Evolutionary conservation across 192 early-diverging fungal genomes (phyloP).

Genomic region (Martensiomyces pterosporus): DNA sequence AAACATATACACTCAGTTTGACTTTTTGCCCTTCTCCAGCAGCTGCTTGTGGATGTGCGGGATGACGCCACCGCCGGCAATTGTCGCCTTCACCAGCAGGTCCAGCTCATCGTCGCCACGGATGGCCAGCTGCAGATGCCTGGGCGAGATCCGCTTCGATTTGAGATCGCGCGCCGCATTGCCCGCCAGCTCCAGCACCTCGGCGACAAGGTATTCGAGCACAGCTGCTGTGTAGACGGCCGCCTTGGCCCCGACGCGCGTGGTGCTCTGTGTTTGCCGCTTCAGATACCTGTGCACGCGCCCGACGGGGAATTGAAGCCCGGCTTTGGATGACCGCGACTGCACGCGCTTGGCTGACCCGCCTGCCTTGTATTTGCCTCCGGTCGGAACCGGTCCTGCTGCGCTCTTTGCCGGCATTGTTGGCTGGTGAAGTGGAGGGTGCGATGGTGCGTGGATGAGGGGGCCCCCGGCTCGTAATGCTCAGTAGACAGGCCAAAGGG

Average conservation of each 20-base stretch:
- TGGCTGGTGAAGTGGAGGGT: too few species aligned
- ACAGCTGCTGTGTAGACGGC: conserved; percentile 90
- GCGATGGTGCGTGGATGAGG: too few species aligned
- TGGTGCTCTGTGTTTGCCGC: conserved; percentile 70
- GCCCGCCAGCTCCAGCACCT: conserved; percentile 89
- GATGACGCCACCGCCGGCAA: conserved; percentile 83
- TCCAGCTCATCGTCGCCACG: conserved; percentile 91
- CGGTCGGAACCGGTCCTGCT: conserved; percentile 33
- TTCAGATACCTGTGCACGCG: conserved; percentile 93
- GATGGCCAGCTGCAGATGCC: conserved; percentile 88
- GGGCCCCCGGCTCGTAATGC: too few species aligned
- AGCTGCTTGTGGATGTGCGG: conserved; percentile 57
- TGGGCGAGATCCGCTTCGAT: conserved; percentile 84
- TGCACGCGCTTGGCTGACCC: conserved; percentile 44
- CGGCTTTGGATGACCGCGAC: conserved; percentile 49
- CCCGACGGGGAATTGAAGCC: conserved; percentile 83
- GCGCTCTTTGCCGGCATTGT: conserved; percentile 51
- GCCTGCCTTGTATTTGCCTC: conserved; percentile 44
- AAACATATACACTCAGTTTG: conserved; percentile 13
- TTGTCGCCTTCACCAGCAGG: conserved; percentile 82
- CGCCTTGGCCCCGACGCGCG: conserved; percentile 84
- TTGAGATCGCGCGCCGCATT: conserved; percentile 90
- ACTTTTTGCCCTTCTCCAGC: conserved; percentile 50
- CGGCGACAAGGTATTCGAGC: conserved; percentile 89
- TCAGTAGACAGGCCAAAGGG: too few species aligned